Evolutionary conservation across 78 protist genomes (phyloP).

Genomic region (Pigoraptor vietnamica): DNA sequence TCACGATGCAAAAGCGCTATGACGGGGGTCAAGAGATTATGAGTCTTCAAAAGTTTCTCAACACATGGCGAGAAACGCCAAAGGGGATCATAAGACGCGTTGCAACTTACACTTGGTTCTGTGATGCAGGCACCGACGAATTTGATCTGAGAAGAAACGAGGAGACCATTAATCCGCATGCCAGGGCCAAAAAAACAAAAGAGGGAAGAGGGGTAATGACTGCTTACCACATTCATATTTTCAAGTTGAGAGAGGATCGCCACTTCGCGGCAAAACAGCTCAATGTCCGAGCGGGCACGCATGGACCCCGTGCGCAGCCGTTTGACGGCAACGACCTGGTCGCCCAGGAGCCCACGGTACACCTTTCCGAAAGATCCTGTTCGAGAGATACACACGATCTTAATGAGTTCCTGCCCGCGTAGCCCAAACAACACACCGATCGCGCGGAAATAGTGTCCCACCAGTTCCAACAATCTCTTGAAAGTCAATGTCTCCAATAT

Average conservation of each 20-base stretch:
- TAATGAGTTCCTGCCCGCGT: no score
- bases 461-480: neutral
- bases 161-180: no score
- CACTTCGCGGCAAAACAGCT: neutral
- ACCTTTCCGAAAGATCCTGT: neutral
- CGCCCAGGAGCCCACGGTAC: neutral
- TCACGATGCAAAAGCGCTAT: slow-evolving; percentile 2
- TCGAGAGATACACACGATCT: no score
- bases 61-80: no score
- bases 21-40: no score
- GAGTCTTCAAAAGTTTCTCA: no score
- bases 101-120: neutral
- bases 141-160: no score
- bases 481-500: neutral
- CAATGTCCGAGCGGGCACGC: neutral
- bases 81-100: no score
- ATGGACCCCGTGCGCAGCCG: neutral
- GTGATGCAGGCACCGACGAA: neutral
- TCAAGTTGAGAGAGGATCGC: neutral
- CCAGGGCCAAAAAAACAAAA: no score
- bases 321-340: neutral
- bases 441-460: no score
- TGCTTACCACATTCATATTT: neutral
- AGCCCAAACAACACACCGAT: no score
- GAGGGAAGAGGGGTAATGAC: no score